Evolutionary conservation across 768 basidiomycete species (phyloP), one percentile per base, ranked within the genome.

Genomic region (Suillus fuscotomentosus): DNA sequence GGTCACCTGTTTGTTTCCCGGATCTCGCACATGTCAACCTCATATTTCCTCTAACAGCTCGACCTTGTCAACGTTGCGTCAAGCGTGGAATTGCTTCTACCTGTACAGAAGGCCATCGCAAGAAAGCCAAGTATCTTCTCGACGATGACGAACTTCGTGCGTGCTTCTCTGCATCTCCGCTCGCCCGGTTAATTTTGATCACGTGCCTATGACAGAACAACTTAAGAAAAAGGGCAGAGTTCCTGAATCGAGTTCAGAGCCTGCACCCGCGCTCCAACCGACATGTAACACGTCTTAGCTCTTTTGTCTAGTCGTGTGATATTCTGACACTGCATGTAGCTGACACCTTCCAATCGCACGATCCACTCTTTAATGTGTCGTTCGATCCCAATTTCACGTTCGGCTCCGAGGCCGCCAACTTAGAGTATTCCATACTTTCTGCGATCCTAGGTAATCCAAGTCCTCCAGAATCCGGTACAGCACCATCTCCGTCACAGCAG

Each of bases 51-150:
- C 60, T 71, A n/a, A 27, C 72, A 99, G 97, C 94, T 56, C 91
- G 97, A 61, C 97, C 97, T 34, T 99, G 97, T 79, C 92, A 94
- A 68, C 88, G 97, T 48, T 99, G 97, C 73, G 83, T 95, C 60
- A 98, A 97, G 80, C 94, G 96, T 63, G 95, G 95, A 31, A 90
- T 96, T 70, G 91, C 88, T 1, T 85, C 86, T 61, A 89, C 87
- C 61, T 99, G 97, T 72, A 89, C 91, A 20, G 97, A 99, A 73
- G 97, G 97, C 2, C 91, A 92, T 67, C 87, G 97, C 71, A 99
- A 99, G 79, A 98, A 98, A 78, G 97, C 97, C 11, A 98, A 99
- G 73, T 99, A 99, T 76, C 86, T 99, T 17, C 81, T 97, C 63
- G 94, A 97, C 75, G 94, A 96, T 48, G 92, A 93, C 54, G 96